A percentile compares a stretch with the other conserved stretches of the same genome.
phyloP scores from a whole-genome alignment of 257 asterid species.

The Solanum commersonii region DNA sequence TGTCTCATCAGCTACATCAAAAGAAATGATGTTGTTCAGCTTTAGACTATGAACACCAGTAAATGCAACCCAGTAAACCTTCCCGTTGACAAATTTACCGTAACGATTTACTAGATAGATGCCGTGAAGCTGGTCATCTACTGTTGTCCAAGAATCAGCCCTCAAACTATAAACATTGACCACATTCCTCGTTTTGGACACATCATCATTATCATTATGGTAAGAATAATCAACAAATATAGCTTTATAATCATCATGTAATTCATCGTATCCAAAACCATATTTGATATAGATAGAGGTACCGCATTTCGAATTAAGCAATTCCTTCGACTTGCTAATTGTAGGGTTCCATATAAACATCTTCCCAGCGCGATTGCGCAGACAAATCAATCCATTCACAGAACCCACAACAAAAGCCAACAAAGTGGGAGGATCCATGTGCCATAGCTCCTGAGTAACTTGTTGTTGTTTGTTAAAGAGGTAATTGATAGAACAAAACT shows the following conservation, averaged over 20 bases:
- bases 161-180: neutral
- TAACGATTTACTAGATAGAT: neutral
- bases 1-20: neutral
- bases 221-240: neutral
- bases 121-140: neutral
- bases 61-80: neutral
- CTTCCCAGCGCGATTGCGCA: neutral
- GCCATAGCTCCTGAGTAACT: neutral
- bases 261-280: neutral
- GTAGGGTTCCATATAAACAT: neutral
- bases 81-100: neutral
- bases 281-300: neutral
- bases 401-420: neutral
- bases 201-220: neutral
- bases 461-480: neutral
- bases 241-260: neutral
- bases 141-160: neutral
- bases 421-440: neutral
- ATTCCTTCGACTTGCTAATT: neutral
- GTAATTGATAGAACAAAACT: neutral
- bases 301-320: too few relatives aligned
- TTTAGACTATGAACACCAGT: neutral
- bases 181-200: neutral
- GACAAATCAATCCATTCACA: neutral
- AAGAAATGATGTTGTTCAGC: neutral